Evolutionary conservation across 2,329 filamentous ascomycete genomes (phyloP).

Genomic region (Aspergillus caelatus): DNA sequence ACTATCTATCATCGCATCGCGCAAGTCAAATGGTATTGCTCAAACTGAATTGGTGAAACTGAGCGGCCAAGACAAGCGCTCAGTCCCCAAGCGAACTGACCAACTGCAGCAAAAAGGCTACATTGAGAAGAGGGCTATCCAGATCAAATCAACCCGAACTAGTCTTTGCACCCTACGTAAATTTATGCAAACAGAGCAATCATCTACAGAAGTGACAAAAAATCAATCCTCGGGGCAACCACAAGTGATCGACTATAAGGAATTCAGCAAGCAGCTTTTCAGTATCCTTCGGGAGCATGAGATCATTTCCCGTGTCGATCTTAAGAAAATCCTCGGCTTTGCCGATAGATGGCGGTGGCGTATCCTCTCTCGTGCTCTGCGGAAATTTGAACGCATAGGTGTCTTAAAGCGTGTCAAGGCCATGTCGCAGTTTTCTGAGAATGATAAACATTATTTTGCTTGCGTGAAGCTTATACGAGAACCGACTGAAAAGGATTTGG

Average conservation of each 20-base stretch:
- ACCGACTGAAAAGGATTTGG: slow-evolving; percentile 42
- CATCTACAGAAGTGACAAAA: slow-evolving; percentile 13
- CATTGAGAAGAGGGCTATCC: slow-evolving; percentile 59
- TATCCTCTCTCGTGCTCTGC: slow-evolving; percentile 46
- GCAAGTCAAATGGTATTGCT: slow-evolving; percentile 57
- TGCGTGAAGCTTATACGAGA: slow-evolving; percentile 49
- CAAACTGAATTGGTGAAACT: slow-evolving; percentile 59
- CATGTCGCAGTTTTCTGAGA: slow-evolving; percentile 43
- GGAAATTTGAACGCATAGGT: slow-evolving; percentile 50
- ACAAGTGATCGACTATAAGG: slow-evolving; percentile 51
- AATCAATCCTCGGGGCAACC: slow-evolving; percentile 23
- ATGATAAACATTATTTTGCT: slow-evolving; percentile 37
- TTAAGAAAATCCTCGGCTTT: slow-evolving; percentile 53
- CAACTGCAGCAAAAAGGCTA: slow-evolving; percentile 60
- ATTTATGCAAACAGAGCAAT: slow-evolving; percentile 40
- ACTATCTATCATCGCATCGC: slow-evolving; percentile 61
- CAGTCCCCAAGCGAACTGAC: slow-evolving; percentile 64
- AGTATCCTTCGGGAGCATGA: slow-evolving; percentile 51
- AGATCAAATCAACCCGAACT: slow-evolving; percentile 54
- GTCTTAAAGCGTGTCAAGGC: slow-evolving; percentile 49
- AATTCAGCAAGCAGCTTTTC: slow-evolving; percentile 54
- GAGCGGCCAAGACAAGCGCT: slow-evolving; percentile 67
- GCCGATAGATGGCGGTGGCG: slow-evolving; percentile 41
- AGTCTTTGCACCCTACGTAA: slow-evolving; percentile 59
- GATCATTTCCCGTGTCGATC: slow-evolving; percentile 56